Percentiles rank a stretch among this genome's conserved stretches.
phyloP scores from a whole-genome alignment of 129 eudicot species.

The Oenanthe sinensis region DNA sequence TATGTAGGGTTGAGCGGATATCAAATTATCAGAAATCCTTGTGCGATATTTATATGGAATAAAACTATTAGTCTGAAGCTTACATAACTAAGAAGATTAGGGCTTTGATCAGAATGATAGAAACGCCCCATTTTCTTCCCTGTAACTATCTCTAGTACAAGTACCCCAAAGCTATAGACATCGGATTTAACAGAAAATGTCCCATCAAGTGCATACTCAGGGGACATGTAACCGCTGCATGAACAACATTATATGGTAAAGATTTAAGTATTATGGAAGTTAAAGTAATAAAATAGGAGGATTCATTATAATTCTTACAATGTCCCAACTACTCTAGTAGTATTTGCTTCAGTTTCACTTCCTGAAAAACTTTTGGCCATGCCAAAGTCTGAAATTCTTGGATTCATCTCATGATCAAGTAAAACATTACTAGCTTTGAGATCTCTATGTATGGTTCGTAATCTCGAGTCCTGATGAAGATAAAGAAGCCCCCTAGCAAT shows the following conservation, averaged over 20 bases:
- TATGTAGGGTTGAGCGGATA: neutral
- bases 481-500: slow-evolving; percentile 33
- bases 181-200: slow-evolving; percentile 10
- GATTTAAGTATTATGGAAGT: neutral
- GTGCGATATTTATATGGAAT: neutral
- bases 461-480: slow-evolving; percentile 32
- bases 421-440: slow-evolving; percentile 24
- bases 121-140: slow-evolving; percentile 32
- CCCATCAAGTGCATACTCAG: slow-evolving; percentile 23
- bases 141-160: slow-evolving; percentile 31
- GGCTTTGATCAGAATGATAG: slow-evolving; percentile 20
- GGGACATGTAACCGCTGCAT: slow-evolving; percentile 37
- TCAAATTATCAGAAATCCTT: neutral
- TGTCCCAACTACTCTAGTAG: slow-evolving; percentile 32
- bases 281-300: neutral
- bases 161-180: slow-evolving; percentile 40
- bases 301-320: slow-evolving; percentile 15
- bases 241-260: neutral
- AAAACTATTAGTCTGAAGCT: neutral
- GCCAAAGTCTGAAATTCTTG: slow-evolving; percentile 40
- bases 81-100: slow-evolving; percentile 34
- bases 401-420: slow-evolving; percentile 28
- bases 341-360: slow-evolving; percentile 17
- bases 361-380: slow-evolving; percentile 28
- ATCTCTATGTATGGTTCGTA: slow-evolving; percentile 28